Percentiles rank a stretch among this genome's conserved stretches.
phyloP scores from a whole-genome alignment of 495 filamentous ascomycete genomes.

The Aspergillus taichungensis region DNA sequence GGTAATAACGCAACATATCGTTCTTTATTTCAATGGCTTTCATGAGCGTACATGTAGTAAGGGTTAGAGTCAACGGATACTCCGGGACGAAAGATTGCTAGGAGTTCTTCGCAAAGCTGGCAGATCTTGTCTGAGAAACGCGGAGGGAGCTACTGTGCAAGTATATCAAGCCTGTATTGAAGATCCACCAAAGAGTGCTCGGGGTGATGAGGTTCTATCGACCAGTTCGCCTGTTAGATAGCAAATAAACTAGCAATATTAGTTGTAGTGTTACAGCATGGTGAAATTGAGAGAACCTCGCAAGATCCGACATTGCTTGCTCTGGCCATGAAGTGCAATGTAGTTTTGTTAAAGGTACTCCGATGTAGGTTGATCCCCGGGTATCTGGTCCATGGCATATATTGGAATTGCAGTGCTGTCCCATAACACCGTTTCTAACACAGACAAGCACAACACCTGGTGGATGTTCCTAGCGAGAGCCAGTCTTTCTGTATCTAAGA shows the following conservation, averaged over 20 bases:
- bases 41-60: conserved; percentile 9
- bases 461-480: conserved; percentile 4
- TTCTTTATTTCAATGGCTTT: too few species aligned
- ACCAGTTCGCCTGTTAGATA: conserved; percentile 7
- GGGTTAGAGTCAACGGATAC: conserved; percentile 34
- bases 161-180: conserved; percentile 10
- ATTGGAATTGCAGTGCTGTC: conserved; percentile 6
- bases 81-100: conserved; percentile 20
- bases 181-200: conserved; percentile 3
- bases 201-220: neutral
- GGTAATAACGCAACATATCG: too few species aligned
- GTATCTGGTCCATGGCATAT: conserved; percentile 13
- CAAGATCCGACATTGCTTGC: conserved; percentile 10
- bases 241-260: conserved; percentile 8
- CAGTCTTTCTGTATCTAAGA: conserved; percentile 7
- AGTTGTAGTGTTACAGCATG: too few species aligned
- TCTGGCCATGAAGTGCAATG: conserved; percentile 10
- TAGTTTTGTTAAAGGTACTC: too few species aligned
- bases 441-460: conserved; percentile 10
- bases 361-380: too few species aligned
- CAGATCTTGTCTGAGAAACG: conserved; percentile 7
- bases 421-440: conserved; percentile 10
- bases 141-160: conserved; percentile 7
- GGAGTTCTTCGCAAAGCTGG: conserved; percentile 15
- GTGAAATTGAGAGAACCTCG: conserved; percentile 8